A percentile compares a stretch with the other conserved stretches of the same genome.
phyloP scores from a whole-genome alignment of 805 yeast species.

The Yamadazyma phyllophila region DNA sequence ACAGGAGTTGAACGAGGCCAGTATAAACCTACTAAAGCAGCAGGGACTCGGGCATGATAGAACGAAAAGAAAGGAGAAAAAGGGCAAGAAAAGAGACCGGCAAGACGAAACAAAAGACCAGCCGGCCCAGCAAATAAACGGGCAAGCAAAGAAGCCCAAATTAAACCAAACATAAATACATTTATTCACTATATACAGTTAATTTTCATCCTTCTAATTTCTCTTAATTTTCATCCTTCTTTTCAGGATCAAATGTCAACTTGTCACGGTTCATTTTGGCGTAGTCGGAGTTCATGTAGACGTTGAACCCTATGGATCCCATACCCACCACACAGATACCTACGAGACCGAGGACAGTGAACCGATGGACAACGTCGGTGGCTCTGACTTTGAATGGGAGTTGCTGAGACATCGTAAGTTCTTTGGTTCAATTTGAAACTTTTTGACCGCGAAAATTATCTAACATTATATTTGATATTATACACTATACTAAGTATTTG shows the following conservation, averaged over 20 bases:
- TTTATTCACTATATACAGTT: slow-evolving; percentile 2
- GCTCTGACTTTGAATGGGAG: slow-evolving; percentile 44
- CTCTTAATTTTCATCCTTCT: slow-evolving; percentile 5
- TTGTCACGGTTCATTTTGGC: slow-evolving; percentile 41
- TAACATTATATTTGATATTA: not conserved
- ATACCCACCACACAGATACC: slow-evolving; percentile 42
- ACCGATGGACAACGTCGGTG: slow-evolving; percentile 43
- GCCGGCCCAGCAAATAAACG: slow-evolving; percentile 2
- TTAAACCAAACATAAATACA: not conserved
- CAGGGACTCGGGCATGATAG: slow-evolving; percentile 25
- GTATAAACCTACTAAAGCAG: slow-evolving; percentile 5
- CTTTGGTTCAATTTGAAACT: not conserved
- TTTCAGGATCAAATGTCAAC: slow-evolving; percentile 29
- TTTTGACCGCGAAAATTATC: not conserved
- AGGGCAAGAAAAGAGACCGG: not conserved
- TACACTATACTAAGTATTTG: slow-evolving; percentile 29
- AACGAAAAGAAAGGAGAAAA: slow-evolving; percentile 12
- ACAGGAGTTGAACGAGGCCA: not conserved
- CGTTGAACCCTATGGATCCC: slow-evolving; percentile 38
- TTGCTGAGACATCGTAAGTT: slow-evolving; percentile 18
- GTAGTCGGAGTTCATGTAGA: slow-evolving; percentile 44
- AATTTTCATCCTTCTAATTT: slow-evolving; percentile 6
- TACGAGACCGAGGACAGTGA: slow-evolving; percentile 39
- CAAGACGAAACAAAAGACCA: not conserved
- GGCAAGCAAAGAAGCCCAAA: not conserved